phyloP scores from a whole-genome alignment of 2,329 filamentous ascomycete species.

The Coleophoma eucalyptorum region DNA sequence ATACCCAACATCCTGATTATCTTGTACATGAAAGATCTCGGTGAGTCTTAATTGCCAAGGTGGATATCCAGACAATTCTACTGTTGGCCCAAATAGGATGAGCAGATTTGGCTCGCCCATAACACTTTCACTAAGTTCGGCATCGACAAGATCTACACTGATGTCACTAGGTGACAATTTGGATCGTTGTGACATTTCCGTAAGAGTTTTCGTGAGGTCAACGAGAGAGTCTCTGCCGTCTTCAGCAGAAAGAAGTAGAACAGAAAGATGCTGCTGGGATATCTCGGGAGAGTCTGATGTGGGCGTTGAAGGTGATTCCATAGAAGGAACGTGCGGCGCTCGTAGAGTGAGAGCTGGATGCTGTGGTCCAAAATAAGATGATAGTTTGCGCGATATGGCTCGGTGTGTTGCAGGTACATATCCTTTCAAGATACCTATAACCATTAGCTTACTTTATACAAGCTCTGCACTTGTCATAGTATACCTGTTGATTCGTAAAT shows the following conservation, averaged over 20 bases:
- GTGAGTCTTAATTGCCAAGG: constrained; percentile 95
- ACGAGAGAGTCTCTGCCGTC: constrained; percentile 93
- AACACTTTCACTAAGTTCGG: constrained; percentile 74
- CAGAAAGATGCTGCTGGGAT: constrained; percentile 40
- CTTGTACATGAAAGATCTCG: constrained; percentile 80
- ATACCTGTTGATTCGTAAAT: constrained; percentile 89
- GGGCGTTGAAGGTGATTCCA: constrained; percentile 43
- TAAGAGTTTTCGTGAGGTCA: constrained; percentile 88
- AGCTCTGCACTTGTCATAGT: constrained; percentile 16
- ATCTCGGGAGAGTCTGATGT: constrained; percentile 32
- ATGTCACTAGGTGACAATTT: constrained; percentile 83
- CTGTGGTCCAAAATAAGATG: constrained; percentile 78
- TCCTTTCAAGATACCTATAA: constrained; percentile 77
- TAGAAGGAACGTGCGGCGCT: constrained; percentile 65
- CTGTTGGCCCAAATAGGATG: constrained; percentile 78
- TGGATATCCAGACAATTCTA: constrained; percentile 87
- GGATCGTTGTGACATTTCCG: constrained; percentile 89
- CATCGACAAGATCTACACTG: constrained; percentile 79
- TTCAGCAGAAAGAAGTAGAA: constrained; percentile 81
- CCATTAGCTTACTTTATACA: constrained; percentile 9
- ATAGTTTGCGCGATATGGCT: constrained; percentile 73
- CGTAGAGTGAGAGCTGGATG: constrained; percentile 70
- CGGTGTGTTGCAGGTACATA: constrained; percentile 84
- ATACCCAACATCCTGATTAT: constrained; percentile 84
- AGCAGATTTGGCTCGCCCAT: constrained; percentile 89